These are phyloP conservation scores for Starmerella bombi DNA, from an alignment of 805 yeast species.

Conservation along the genomic window DNA sequence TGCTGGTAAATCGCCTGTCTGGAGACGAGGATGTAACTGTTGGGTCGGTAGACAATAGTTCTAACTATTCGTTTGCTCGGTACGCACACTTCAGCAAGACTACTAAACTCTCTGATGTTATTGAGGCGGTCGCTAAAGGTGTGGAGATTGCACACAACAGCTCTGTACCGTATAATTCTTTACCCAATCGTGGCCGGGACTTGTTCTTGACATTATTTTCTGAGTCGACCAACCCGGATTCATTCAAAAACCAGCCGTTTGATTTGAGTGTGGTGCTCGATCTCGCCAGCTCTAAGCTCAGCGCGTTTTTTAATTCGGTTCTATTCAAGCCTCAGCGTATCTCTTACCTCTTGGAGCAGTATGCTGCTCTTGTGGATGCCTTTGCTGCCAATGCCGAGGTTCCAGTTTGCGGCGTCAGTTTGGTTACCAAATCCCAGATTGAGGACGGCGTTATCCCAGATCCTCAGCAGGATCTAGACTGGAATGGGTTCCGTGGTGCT, in stretches of 20 bases:
- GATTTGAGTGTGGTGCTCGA: slow-evolving; percentile 40
- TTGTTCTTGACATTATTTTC: neutral
- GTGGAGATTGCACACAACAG: slow-evolving; percentile 23
- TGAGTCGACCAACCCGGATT: neutral
- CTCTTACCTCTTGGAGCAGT: slow-evolving; percentile 57
- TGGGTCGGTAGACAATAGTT: slow-evolving; percentile 43
- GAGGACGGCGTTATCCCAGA: slow-evolving; percentile 51
- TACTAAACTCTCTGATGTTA: slow-evolving; percentile 38
- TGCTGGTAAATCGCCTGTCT: slow-evolving; percentile 62
- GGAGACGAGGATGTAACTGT: slow-evolving; percentile 92
- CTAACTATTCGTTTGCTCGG: slow-evolving; percentile 32
- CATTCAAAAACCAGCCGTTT: neutral
- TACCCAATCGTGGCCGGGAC: neutral
- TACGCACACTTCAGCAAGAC: slow-evolving; percentile 33
- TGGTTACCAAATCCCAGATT: slow-evolving; percentile 55
- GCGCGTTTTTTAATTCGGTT: slow-evolving; percentile 58
- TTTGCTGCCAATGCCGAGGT: slow-evolving; percentile 24
- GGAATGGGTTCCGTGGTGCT: slow-evolving; percentile 86
- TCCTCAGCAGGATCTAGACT: slow-evolving; percentile 75
- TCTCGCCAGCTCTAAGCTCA: slow-evolving; percentile 28
- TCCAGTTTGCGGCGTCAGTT: slow-evolving; percentile 46
- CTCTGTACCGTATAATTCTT: slow-evolving; percentile 27
- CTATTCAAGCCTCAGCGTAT: slow-evolving; percentile 62
- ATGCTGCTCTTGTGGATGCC: slow-evolving; percentile 26
- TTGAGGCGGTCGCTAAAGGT: slow-evolving; percentile 33